Conservation (phyloP, 2,329 filamentous ascomycete genomes). For the Talaromyces funiculosus region DNA sequence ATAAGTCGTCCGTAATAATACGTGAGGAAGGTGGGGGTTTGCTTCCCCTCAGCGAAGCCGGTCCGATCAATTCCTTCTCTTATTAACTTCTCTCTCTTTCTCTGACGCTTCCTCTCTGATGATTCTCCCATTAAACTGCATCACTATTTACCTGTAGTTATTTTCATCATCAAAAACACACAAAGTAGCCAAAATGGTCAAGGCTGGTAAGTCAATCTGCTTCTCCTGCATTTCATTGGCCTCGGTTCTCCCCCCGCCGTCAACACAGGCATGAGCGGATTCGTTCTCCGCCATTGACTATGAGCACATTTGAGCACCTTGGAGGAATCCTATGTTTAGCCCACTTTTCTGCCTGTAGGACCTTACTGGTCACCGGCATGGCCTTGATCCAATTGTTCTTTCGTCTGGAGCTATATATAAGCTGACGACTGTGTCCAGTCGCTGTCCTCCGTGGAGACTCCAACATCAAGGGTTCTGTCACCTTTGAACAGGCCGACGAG, state of each 20-base stretch:
- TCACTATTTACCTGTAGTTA: background rate
- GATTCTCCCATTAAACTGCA: background rate
- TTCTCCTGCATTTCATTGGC: slow-evolving; percentile 9
- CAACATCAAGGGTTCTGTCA: slow-evolving; percentile 87
- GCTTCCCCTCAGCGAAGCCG: slow-evolving; percentile 5
- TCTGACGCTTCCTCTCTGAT: background rate
- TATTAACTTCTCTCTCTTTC: background rate
- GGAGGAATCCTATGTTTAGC: slow-evolving; percentile 16
- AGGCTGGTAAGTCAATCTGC: slow-evolving; percentile 69
- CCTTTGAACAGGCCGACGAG: slow-evolving; percentile 89
- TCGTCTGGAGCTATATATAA: background rate
- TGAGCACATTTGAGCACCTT: slow-evolving; percentile 43
- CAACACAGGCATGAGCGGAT: slow-evolving; percentile 4
- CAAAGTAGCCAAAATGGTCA: slow-evolving; percentile 79
- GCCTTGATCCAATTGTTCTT: too few species aligned
- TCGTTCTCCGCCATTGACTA: slow-evolving; percentile 23
- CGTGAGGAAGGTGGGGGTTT: background rate
- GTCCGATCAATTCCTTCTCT: background rate
- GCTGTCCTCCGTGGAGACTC: slow-evolving; percentile 96
- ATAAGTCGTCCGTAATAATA: background rate
- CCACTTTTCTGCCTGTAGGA: slow-evolving; percentile 4
- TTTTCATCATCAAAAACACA: background rate
- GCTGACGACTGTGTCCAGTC: slow-evolving; percentile 51
- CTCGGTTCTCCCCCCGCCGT: background rate
- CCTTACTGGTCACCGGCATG: too few species aligned